Percentiles rank a stretch among this genome's conserved stretches.
Conservation (phyloP, 1,284 basidiomycete genomes). For the Cryptococcus amylolentus region DNA sequence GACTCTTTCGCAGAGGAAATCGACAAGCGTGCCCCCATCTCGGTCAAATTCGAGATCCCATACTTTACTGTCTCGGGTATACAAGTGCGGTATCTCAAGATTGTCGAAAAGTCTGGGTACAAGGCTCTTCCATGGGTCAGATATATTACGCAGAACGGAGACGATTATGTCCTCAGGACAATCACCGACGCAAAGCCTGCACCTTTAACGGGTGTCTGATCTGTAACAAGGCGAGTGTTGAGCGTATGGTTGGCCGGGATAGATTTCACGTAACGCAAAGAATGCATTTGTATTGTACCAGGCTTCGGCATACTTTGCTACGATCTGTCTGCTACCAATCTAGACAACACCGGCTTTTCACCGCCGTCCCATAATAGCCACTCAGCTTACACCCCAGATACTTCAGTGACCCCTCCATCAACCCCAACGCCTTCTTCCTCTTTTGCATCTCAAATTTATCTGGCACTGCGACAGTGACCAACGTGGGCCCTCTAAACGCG, state of each 20-base stretch:
- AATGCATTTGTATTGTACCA: background rate
- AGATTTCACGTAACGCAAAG: background rate
- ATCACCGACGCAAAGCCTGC: constrained; percentile 42
- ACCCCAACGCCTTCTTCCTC: background rate
- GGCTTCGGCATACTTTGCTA: background rate
- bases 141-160: constrained; percentile 71
- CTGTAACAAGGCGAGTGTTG: background rate
- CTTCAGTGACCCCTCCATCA: background rate
- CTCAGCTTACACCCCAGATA: background rate
- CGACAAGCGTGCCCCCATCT: constrained; percentile 89
- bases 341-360: background rate
- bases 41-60: constrained; percentile 96
- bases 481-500: background rate
- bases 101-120: constrained; percentile 97
- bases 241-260: background rate
- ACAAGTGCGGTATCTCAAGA: constrained; percentile 89
- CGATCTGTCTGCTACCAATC: background rate
- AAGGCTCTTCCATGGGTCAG: constrained; percentile 51
- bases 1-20: constrained; percentile 60
- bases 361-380: too few species aligned
- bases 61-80: constrained; percentile 98
- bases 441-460: background rate
- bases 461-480: background rate
- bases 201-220: constrained; percentile 1
- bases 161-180: constrained; percentile 67